Evolutionary conservation across 768 basidiomycete genomes (phyloP), one percentile per base, ranked within the genome.

Genomic region (Boletellus sp.): DNA sequence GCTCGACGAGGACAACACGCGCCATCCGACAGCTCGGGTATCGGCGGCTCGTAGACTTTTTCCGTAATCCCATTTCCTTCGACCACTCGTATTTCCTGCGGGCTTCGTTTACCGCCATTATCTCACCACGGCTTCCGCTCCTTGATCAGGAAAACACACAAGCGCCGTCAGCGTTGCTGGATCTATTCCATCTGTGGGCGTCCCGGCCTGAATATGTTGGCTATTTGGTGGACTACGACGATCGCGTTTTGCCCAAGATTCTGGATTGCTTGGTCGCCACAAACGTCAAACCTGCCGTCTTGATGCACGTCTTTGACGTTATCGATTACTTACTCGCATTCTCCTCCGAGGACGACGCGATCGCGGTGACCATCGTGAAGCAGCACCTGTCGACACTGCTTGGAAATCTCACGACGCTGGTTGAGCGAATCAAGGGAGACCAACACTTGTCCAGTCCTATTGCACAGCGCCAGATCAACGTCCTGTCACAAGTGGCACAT

Each of bases 71-170:
- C 0, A 77, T 84, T 22, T 60, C 68, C 1, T 96, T 93, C 65
- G 81, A 95, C 66, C 95, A 87, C 64, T 61, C 73, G 0, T 78
- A 83, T 0, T 94, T 84, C 66, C 73, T 98, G 61, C 67, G 71
- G 4, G 70, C 75, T 6, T 78, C 83, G 9, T 97, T 91, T 70
- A 51, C 72, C 1, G 70, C 79, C 0, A 80, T 90, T 72, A 87
- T 98, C 58, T 81, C 86, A 0, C 94, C 95, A 1, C 87, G 96
- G 6, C 74, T 99, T 20, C 71, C 80, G 0, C 67, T 72, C 4
- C 74, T 98, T 22, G 84, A 87, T 51, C 75, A 70, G 37, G 96
- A 98, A 67, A 98, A 94, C 59, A 90, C 87, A 0, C 95, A 97
- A 65, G 78, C 90, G 0, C 94, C 95, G 0, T 95, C 94, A 0